Evolutionary conservation across 176 grass and related monocot genomes (phyloP), one percentile per base, ranked within the genome.

Genomic region (Bonia amplexicaulis): DNA sequence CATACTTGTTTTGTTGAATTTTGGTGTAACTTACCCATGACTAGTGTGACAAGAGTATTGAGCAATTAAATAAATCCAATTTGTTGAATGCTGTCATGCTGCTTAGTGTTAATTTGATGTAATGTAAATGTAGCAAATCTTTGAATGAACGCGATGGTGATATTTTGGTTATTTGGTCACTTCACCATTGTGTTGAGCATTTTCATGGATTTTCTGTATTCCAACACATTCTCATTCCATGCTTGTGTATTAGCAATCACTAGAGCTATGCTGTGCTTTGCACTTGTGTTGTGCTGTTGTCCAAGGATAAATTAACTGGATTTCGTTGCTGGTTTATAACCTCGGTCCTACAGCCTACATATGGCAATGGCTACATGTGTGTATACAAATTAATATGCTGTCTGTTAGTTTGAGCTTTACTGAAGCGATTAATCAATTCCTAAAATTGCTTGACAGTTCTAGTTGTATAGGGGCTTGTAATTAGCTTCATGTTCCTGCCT

Each of bases 181-280:
- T 74, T 76, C 12, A 48, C 42, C 4, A 5, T 71, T 17, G 19
- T 7, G 19, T 23, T 12, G 4, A 66, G 4, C 31, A 4, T 31
- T 69, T 53, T 58, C 40, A 57, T 85, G 44, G 12, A 40, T 76
- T 67, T 69, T 25, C 20, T 80, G 7, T 51, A 25, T 44, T 9
- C 47, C 5, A 78, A 48, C 69, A 14, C 45, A 22, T 84, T 87
- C 7, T 39, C 73, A 41, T 57, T 70, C 7, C 14, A 23, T 55
- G n/a, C 9, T 25, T 79, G n/a, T 4, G 12, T 79, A 12, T 71
- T 63, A 78, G 54, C 23, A 78, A 88, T 76, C 61, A 69, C 23
- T 25, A 82, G 44, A 46, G 53, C 57, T 46, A 48, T 66, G 17
- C 12, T 66, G 20, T 79, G 23, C 40, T 83, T 31, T 73, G 58